Percentiles rank a stretch among this genome's conserved stretches.
Conservation (phyloP, 2,329 filamentous ascomycete species). For the Ophiocordyceps camponoti-saundersi region DNA sequence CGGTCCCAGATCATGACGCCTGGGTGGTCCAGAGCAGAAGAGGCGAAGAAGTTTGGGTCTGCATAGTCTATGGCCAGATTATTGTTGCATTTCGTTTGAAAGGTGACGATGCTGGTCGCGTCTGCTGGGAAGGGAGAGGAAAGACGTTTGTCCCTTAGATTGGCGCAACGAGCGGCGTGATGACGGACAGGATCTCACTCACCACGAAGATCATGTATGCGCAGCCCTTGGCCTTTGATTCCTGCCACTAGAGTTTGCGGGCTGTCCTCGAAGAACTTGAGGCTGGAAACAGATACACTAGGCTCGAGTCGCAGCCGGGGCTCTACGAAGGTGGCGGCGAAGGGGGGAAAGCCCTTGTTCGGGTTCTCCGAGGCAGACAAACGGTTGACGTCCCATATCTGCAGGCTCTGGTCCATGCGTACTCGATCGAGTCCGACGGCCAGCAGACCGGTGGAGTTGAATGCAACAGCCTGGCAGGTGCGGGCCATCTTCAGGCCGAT, state of each 20-base stretch:
- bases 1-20: conserved; percentile 66
- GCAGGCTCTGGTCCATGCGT: conserved; percentile 64
- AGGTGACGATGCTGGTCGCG: conserved; percentile 35
- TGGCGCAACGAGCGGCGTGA: not conserved
- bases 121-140: conserved; percentile 16
- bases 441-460: conserved; percentile 54
- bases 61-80: conserved; percentile 63
- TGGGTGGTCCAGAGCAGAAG: conserved; percentile 58
- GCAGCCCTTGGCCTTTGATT: conserved; percentile 57
- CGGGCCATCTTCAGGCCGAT: conserved; percentile 59
- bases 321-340: conserved; percentile 32
- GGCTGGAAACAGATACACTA: conserved; percentile 62
- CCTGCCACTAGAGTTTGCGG: conserved; percentile 61
- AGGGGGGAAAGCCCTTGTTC: conserved; percentile 30
- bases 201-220: conserved; percentile 68
- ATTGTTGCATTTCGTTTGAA: conserved; percentile 50
- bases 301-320: conserved; percentile 42
- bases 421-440: conserved; percentile 69
- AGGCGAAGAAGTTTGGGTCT: conserved; percentile 73
- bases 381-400: conserved; percentile 64
- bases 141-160: not conserved
- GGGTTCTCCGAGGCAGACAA: conserved; percentile 31
- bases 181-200: conserved; percentile 5
- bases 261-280: conserved; percentile 65
- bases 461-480: conserved; percentile 66